phyloP scores from a whole-genome alignment of 352 stramenopile genomes.

The Sclerospora graminicola region DNA sequence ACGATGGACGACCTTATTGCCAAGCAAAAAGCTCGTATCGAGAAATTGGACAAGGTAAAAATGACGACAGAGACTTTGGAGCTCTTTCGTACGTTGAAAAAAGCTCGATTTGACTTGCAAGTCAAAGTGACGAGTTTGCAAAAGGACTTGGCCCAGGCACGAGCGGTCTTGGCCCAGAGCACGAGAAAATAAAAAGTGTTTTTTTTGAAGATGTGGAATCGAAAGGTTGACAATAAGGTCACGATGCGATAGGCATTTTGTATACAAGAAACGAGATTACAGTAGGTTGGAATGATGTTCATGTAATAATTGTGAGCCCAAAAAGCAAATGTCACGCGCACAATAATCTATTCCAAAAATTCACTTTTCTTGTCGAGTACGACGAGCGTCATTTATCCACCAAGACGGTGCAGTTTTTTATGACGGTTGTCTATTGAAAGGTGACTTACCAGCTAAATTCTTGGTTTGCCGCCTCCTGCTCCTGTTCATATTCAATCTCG shows the following conservation, averaged over 20 bases:
- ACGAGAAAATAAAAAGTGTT: slow-evolving; percentile 10
- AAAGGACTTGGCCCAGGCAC: slow-evolving; percentile 19
- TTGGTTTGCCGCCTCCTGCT: slow-evolving; percentile 39
- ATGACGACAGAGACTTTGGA: slow-evolving; percentile 69
- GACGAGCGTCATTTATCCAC: not conserved
- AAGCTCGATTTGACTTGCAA: slow-evolving; percentile 39
- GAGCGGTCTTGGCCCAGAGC: slow-evolving; percentile 6
- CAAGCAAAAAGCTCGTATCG: slow-evolving; percentile 50
- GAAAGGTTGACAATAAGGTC: too few species aligned
- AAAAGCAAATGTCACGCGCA: too few species aligned
- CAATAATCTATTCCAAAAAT: slow-evolving; percentile 29
- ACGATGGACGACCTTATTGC: slow-evolving; percentile 33
- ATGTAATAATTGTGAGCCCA: slow-evolving; percentile 1
- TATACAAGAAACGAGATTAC: too few species aligned
- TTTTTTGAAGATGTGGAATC: slow-evolving; percentile 37
- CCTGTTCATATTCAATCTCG: slow-evolving; percentile 83
- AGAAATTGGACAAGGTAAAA: slow-evolving; percentile 76
- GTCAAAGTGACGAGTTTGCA: slow-evolving; percentile 28
- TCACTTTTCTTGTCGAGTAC: slow-evolving; percentile 5
- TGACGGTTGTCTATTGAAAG: too few species aligned
- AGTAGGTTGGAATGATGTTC: not conserved
- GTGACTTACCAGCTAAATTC: slow-evolving; percentile 41
- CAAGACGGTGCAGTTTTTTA: too few species aligned
- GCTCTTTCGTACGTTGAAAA: slow-evolving; percentile 60
- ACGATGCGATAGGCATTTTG: too few species aligned